Percentiles rank a stretch among this genome's conserved stretches.
Evolutionary conservation across 176 grass and related monocot genomes (phyloP).

Genomic region (maize (Zea mays)): DNA sequence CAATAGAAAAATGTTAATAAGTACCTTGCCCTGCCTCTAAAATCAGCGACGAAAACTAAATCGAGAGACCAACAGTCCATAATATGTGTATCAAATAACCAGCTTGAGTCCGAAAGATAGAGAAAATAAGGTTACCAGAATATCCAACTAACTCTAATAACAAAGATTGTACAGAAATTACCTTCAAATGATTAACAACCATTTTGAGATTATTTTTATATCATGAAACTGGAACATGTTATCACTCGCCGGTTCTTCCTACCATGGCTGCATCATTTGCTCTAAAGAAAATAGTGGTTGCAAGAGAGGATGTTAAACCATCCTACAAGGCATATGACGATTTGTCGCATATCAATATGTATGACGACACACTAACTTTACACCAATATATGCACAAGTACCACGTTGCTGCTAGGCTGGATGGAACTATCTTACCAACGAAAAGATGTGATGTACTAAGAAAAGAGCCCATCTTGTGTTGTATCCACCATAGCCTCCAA

Average conservation of each 20-base stretch:
- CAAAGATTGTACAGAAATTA: constrained; percentile 22
- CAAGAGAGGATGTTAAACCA: constrained; percentile 32
- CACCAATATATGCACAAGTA: neutral
- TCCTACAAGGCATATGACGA: constrained; percentile 40
- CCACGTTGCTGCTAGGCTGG: neutral
- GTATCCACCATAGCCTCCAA: constrained; percentile 86
- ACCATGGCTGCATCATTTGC: constrained; percentile 77
- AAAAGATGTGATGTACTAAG: constrained; percentile 71
- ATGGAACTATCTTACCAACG: constrained; percentile 41
- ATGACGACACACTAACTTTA: neutral
- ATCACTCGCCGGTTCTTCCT: constrained; percentile 54
- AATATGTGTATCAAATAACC: no score
- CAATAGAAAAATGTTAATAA: no score
- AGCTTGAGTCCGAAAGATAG: neutral
- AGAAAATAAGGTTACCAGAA: neutral
- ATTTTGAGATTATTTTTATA: constrained; percentile 73
- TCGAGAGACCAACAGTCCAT: no score
- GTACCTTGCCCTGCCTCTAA: no score
- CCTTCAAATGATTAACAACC: constrained; percentile 75
- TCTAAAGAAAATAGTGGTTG: constrained; percentile 78
- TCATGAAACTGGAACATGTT: constrained; percentile 71
- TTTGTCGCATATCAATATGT: neutral
- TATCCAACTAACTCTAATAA: neutral
- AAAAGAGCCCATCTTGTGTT: constrained; percentile 94
- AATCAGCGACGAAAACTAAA: no score